Base-by-base conservation (phyloP, 495 filamentous ascomycete genomes). In the Xylaria intraflava region DNA sequence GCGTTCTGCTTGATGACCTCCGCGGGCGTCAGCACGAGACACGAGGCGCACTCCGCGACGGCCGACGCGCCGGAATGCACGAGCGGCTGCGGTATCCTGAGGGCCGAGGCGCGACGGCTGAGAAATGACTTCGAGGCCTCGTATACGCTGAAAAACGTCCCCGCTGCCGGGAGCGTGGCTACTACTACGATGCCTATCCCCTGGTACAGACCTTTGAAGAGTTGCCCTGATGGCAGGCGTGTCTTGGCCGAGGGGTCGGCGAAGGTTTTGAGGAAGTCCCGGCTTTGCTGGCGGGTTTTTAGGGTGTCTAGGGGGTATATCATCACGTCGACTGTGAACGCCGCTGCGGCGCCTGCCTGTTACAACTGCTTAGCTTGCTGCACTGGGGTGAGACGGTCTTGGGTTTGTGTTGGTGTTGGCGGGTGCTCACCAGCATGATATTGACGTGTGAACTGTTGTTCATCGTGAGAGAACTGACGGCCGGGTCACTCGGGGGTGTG, bases 1-100 rank as follows among this genome's bases (percentile, higher is more conserved):
- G 90, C 88, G 68, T 95, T 95, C 59, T 95, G 90, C 70, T 96
- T 96, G 33, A 95, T 75, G 8, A 95, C 88, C 65, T 96, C 90
- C 33, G 90, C 87, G 0, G 91, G 91, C 0, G 90, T 92, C 36
- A 95, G 78, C 46, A 96, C 86, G 24, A 85, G 71, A 63, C 91
- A 95, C 5, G 88, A 89, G 2, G 89, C 86, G 49, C 88, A 77
- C 64, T 95, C 90, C 0, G 81, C 90, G 22, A 78, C 66, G 5
- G 81, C 83, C 12, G 89, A 93, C 23, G 90, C 85, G 29, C 82
- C 62, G 38, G 83, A 76, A 60, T 94, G 83, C 47, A 87, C 75
- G 10, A 86, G 40, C 0, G 89, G 82, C 40, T 73, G 70, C 7
- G 87, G 85, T 10, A 88, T 65, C 22, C 66, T 65, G 22, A 66